A percentile compares a stretch with the other conserved stretches of the same genome.
These are phyloP conservation scores for Luzula sylvatica DNA, from an alignment of 176 grass and related monocot genomes.

Conservation along the genomic window DNA sequence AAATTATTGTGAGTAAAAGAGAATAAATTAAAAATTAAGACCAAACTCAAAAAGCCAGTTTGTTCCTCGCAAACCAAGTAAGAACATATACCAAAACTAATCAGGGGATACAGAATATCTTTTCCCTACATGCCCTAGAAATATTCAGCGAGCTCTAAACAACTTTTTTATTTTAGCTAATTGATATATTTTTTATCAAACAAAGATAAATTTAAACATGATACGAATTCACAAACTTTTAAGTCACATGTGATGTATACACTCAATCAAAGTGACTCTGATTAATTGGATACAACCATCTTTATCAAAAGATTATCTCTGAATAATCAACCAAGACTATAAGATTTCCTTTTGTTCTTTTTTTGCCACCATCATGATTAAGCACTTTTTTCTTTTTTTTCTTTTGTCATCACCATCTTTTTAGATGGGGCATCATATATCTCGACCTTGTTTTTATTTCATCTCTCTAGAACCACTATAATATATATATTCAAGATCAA, in stretches of 20 bases:
- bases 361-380: slow-evolving; percentile 15
- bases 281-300: too few species aligned
- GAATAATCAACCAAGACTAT: neutral
- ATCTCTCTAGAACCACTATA: slow-evolving; percentile 1
- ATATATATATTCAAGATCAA: slow-evolving; percentile 23
- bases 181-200: too few species aligned
- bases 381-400: slow-evolving; percentile 19
- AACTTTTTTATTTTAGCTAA: too few species aligned
- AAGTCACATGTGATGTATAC: too few species aligned
- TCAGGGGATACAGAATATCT: slow-evolving; percentile 30
- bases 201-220: too few species aligned
- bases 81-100: slow-evolving; percentile 95
- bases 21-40: too few species aligned
- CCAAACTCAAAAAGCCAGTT: neutral
- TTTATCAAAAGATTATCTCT: too few species aligned
- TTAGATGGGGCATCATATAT: slow-evolving; percentile 1
- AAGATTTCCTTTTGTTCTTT: slow-evolving; percentile 5
- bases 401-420: neutral
- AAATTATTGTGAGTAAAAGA: too few species aligned
- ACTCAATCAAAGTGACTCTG: too few species aligned
- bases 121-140: neutral
- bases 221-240: too few species aligned
- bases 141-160: slow-evolving; percentile 1
- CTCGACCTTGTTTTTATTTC: neutral
- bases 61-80: slow-evolving; percentile 46